Conservation (phyloP, 208 protist genomes). For the Entamoeba histolytica region DNA sequence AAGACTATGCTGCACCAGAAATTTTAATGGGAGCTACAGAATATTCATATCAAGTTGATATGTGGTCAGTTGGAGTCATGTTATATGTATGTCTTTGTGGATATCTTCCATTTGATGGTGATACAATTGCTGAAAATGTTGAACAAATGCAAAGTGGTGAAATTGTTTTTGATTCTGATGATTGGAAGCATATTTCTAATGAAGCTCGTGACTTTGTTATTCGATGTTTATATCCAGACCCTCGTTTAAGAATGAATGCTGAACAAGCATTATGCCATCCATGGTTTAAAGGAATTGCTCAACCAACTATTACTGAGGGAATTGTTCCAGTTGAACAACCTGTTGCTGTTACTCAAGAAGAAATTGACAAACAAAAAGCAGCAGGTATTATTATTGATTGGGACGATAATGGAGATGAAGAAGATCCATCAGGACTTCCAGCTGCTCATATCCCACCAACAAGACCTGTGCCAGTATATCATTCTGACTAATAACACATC, state of each 20-base stretch:
- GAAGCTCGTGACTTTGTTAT: background rate
- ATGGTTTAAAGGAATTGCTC: background rate
- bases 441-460: background rate
- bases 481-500: background rate
- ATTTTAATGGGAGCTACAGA: constrained; percentile 30
- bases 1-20: constrained; percentile 42
- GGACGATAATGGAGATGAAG: background rate
- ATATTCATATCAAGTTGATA: constrained; percentile 36
- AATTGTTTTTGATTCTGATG: background rate
- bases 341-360: background rate
- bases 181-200: background rate
- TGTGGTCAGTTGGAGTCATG: constrained; percentile 32
- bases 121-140: background rate
- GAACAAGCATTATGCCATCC: background rate
- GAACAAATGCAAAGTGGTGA: background rate
- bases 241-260: background rate
- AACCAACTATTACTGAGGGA: background rate
- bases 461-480: background rate
- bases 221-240: background rate
- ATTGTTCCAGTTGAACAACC: background rate
- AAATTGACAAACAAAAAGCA: background rate
- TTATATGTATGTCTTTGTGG: background rate
- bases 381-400: background rate
- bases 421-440: background rate
- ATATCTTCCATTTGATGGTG: background rate